Conservation (phyloP, 192 early-diverging fungal species). For the Coemansia sp. region DNA sequence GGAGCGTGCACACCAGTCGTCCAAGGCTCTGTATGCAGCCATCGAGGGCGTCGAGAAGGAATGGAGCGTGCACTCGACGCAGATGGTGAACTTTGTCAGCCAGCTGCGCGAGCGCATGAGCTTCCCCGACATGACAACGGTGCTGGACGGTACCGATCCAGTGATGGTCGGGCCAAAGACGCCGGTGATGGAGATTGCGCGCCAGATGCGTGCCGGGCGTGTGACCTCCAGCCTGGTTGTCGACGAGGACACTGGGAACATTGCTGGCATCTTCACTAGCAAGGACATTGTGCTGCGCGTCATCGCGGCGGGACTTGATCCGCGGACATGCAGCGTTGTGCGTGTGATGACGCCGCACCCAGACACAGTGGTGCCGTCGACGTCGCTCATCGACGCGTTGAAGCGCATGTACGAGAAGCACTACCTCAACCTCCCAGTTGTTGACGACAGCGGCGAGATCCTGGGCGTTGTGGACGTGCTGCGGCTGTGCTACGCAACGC, state of each 20-base stretch:
- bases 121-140: slow-evolving; percentile 84
- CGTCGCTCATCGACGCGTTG: slow-evolving; percentile 78
- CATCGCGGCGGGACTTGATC: slow-evolving; percentile 84
- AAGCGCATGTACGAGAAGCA: slow-evolving; percentile 86
- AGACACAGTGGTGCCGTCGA: slow-evolving; percentile 69
- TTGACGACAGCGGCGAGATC: slow-evolving; percentile 67
- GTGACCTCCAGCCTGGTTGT: slow-evolving; percentile 78
- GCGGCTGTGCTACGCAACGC: slow-evolving; percentile 76
- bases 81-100: slow-evolving; percentile 71
- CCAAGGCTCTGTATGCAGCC: slow-evolving; percentile 77
- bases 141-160: slow-evolving; percentile 69
- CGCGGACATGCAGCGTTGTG: slow-evolving; percentile 87
- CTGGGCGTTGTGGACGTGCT: slow-evolving; percentile 82
- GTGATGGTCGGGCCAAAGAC: slow-evolving; percentile 65
- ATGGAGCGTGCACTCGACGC: slow-evolving; percentile 70
- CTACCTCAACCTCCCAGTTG: slow-evolving; percentile 81
- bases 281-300: slow-evolving; percentile 88
- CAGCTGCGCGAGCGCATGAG: slow-evolving; percentile 80
- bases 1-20: slow-evolving; percentile 80
- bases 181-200: slow-evolving; percentile 70
- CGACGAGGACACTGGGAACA: slow-evolving; percentile 59
- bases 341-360: slow-evolving; percentile 97
- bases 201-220: slow-evolving; percentile 69
- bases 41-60: slow-evolving; percentile 80
- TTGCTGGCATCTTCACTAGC: slow-evolving; percentile 92